Conservation (phyloP, 169 alveolate genomes). For the Eimeria tenella region DNA sequence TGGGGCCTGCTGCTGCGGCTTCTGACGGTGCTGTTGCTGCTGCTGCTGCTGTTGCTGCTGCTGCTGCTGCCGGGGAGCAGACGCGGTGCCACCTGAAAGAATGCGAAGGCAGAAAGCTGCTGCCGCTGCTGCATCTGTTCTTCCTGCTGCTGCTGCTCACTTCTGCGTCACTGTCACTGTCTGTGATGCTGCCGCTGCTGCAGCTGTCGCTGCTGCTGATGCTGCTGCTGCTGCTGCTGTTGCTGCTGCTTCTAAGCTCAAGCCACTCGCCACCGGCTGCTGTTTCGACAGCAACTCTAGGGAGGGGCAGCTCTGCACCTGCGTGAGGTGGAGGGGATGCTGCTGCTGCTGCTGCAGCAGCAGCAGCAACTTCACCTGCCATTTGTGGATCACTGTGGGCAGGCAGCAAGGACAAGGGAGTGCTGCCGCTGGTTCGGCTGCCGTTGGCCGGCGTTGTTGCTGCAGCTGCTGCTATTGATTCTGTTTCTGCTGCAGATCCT, state of each 20-base stretch:
- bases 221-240: conserved; percentile 28
- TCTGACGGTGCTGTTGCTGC: not conserved
- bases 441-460: not conserved
- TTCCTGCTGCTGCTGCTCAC: not conserved
- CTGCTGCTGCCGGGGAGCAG: not conserved
- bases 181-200: conserved; percentile 2
- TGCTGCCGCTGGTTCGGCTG: not conserved
- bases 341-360: not conserved
- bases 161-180: not conserved
- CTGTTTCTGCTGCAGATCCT: no score
- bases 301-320: not conserved
- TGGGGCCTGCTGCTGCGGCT: not conserved
- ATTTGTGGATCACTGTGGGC: not conserved
- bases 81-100: conserved; percentile 12
- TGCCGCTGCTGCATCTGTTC: not conserved
- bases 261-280: conserved; percentile 2
- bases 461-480: no score
- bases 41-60: not conserved
- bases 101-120: not conserved
- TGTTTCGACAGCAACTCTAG: conserved; percentile 8
- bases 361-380: not conserved
- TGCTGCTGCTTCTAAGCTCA: not conserved
- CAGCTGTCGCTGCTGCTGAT: conserved; percentile 23
- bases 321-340: not conserved
- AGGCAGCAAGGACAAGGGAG: not conserved